phyloP scores from a whole-genome alignment of 495 filamentous ascomycete genomes.

The Choiromyces venosus region DNA sequence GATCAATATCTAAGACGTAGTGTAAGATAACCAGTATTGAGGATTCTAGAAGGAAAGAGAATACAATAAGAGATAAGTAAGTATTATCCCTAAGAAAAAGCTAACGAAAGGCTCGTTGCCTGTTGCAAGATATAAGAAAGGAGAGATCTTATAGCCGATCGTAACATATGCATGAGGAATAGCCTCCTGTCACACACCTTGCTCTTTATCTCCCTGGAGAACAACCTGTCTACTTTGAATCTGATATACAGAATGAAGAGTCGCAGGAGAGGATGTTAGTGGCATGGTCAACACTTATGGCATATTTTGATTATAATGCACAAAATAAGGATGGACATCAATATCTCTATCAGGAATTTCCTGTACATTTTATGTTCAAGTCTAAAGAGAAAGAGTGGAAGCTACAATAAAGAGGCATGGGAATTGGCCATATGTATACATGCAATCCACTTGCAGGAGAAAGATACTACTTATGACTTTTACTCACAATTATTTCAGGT shows the following conservation, averaged over 20 bases:
- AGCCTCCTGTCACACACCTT: background rate
- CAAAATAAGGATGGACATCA: background rate
- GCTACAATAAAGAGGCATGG: background rate
- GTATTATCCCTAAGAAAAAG: too few species aligned
- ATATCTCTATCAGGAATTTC: background rate
- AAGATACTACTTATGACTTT: background rate
- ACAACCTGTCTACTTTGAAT: background rate
- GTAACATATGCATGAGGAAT: background rate
- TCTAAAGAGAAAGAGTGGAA: background rate
- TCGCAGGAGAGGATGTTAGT: background rate
- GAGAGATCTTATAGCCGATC: too few species aligned
- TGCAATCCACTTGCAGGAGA: background rate
- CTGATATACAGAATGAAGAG: background rate
- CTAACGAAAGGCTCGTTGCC: too few species aligned
- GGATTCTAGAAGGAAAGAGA: too few species aligned
- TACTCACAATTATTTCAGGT: background rate
- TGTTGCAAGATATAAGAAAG: too few species aligned
- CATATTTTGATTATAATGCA: background rate
- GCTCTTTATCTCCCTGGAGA: background rate
- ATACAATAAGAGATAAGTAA: too few species aligned
- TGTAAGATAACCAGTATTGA: too few species aligned
- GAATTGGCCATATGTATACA: background rate
- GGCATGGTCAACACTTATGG: background rate
- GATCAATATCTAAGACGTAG: too few species aligned
- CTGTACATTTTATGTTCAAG: background rate